A percentile compares a stretch with the other conserved stretches of the same genome.
Conservation (phyloP, 495 filamentous ascomycete genomes). For the Margaritispora aquatica region DNA sequence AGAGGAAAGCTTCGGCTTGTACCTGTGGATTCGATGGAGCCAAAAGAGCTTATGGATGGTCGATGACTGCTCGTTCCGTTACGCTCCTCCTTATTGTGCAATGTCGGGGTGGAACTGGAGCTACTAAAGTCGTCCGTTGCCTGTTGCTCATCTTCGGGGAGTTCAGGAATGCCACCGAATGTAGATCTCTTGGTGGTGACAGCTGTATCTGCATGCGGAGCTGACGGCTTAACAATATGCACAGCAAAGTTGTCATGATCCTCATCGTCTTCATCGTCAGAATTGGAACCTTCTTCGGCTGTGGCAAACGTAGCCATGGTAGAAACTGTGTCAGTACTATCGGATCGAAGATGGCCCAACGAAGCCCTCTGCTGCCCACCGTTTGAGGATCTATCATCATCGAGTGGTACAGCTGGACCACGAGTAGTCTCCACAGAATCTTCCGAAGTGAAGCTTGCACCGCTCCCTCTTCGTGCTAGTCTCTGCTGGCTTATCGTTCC, state of each 20-base stretch:
- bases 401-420: slow-evolving; percentile 30
- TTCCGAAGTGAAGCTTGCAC: slow-evolving; percentile 51
- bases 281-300: slow-evolving; percentile 55
- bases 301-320: slow-evolving; percentile 81
- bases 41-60: slow-evolving; percentile 42
- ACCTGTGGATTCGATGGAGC: slow-evolving; percentile 27
- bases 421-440: slow-evolving; percentile 73
- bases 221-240: slow-evolving; percentile 24
- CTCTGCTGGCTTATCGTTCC: slow-evolving; percentile 53
- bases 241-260: slow-evolving; percentile 24
- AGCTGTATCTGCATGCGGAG: slow-evolving; percentile 36
- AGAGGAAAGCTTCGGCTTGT: slow-evolving; percentile 48
- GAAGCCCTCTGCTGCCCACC: slow-evolving; percentile 2
- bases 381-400: not conserved
- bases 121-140: not conserved
- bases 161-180: slow-evolving; percentile 20
- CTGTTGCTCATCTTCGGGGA: slow-evolving; percentile 2
- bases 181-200: slow-evolving; percentile 20
- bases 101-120: slow-evolving; percentile 5
- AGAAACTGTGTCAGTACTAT: slow-evolving; percentile 63
- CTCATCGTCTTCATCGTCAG: slow-evolving; percentile 36
- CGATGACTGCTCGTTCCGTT: slow-evolving; percentile 27
- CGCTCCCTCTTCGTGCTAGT: slow-evolving; percentile 44
- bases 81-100: slow-evolving; percentile 7
- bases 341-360: slow-evolving; percentile 40